Evolutionary conservation across 2,329 filamentous ascomycete genomes (phyloP).

Genomic region (Hypoxylon sp.): DNA sequence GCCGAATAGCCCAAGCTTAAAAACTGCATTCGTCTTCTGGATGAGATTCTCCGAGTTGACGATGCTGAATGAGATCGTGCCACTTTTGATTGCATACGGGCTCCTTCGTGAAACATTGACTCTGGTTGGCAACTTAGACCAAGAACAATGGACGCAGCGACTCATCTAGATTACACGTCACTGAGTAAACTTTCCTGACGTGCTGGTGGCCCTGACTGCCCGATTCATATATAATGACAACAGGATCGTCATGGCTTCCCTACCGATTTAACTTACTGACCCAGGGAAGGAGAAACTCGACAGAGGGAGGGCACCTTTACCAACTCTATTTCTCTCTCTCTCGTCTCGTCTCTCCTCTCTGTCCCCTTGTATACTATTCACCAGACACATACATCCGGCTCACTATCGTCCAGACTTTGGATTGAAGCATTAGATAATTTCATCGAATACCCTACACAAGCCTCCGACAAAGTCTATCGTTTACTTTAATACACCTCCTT

Average conservation of each 20-base stretch:
- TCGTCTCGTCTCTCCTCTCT: background rate
- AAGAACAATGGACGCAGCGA: slow-evolving; percentile 10
- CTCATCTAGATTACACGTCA: slow-evolving; percentile 20
- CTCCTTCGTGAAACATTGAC: slow-evolving; percentile 22
- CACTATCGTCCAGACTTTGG: slow-evolving; percentile 24
- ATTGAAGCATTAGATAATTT: slow-evolving; percentile 9
- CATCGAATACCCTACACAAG: background rate
- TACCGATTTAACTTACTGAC: background rate
- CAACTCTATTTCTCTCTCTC: background rate
- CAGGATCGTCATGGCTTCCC: slow-evolving; percentile 14
- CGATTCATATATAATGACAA: slow-evolving; percentile 9
- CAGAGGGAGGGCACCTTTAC: slow-evolving; percentile 3
- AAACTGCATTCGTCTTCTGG: background rate
- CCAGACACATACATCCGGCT: background rate
- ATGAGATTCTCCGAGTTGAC: background rate
- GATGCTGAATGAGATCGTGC: slow-evolving; percentile 15
- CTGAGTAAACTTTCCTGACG: slow-evolving; percentile 18
- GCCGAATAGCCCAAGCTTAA: background rate
- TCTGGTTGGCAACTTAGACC: slow-evolving; percentile 6
- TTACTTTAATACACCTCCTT: background rate
- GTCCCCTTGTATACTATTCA: background rate
- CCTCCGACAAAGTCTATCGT: slow-evolving; percentile 2
- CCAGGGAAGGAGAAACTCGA: slow-evolving; percentile 18
- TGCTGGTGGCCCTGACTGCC: slow-evolving; percentile 20
- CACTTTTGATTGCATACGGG: slow-evolving; percentile 17